Evolutionary conservation across 345 rosid genomes (phyloP), one percentile per base, ranked within the genome.

Genomic region (Bruguiera parviflora): DNA sequence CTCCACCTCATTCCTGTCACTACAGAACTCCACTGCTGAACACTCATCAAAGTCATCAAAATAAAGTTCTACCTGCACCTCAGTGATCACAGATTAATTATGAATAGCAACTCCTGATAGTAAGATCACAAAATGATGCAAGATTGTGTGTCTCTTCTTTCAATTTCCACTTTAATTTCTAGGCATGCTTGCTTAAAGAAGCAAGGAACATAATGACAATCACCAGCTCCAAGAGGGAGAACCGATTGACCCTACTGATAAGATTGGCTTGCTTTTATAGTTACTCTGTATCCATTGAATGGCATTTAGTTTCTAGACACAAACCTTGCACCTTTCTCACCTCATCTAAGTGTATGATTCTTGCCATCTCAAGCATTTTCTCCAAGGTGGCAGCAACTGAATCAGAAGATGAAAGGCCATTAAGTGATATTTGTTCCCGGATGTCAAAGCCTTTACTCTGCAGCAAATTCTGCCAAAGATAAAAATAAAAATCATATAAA

Each of bases 11-110:
- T 92, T 95, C 80, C 88, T 88, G 64, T 71, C 29, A 33, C 90
- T 87, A 71, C 79, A 86, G 59, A 66, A 72, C 75, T 85, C 92
- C 39, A 66, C 8, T 39, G 82, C 61, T 72, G 73, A 51, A 62
- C 81, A 74, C 52, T 70, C 76, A 7, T 67, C 74, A 66, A 60
- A 77, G 65, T 84, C 86, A 21, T 85, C 82, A 79, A 95, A 95
- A 69, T 92, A 95, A 67, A 95, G 85, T 67, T 95, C 97, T 70
- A 83, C 93, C 99, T 95, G 85, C 82, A 84, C 31, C 59, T 39
- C 61, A 46, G 11, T 8, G 29, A 51, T 3, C 22, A 28, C 33
- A 24, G 9, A 57, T 63, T 32, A 52, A 22, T 57, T 31, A 29
- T 15, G 18, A 56, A 4, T 8, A 56, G 11, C 6, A 56, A 27